Base-by-base conservation (phyloP, 1,284 basidiomycete species). In the Malassezia slooffiae region DNA sequence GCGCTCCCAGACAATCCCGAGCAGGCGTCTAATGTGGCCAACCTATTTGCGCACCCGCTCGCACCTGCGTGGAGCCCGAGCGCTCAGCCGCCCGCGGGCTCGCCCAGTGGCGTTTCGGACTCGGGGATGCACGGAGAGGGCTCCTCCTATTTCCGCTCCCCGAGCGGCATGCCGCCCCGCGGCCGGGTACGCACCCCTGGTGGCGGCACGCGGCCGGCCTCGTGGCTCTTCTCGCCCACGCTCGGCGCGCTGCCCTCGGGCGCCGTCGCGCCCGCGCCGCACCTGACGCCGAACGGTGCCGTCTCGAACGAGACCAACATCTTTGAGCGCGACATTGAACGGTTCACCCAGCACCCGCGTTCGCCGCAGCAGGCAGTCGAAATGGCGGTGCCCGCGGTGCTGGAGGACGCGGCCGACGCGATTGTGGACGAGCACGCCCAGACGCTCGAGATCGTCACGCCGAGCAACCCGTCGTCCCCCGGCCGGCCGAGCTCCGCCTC, bases 321-420 rank as follows among this genome's bases (percentile, higher is more conserved):
- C 38, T 67, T 67, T 47, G 64, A 67, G 45, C 50, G 64, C 16
- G 59, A 62, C 28, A 66, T 66, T 23, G 63, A 67, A 46, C 57
- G 61, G 30, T 50, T 55, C 15, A 61, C 59, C 4, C 44, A 40
- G 21, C 64, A 62, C 42, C 43, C 57, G 29, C 49, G 58, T 41
- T 60, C 52, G 43, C 57, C 59, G 37, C 50, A 57, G 28, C 61
- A 66, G 35, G 64, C 63, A 19, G 56, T 64, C 38, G 64, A 67
- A 27, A 54, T 62, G 3, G 61, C 62, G 26, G 63, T 66, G 19
- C 63, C 64, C 4, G 50, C 50, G 17, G 64, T 66, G 11, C 52
- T 67, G 7, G 61, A 66, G 39, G 63, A 64, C 33, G 64, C 64
- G 8, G 62, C 61, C 16, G 61, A 63, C 34, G 64, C 64, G 17